phyloP scores from a whole-genome alignment of 1,284 basidiomycete genomes.

The Lignosus rhinocerotis region DNA sequence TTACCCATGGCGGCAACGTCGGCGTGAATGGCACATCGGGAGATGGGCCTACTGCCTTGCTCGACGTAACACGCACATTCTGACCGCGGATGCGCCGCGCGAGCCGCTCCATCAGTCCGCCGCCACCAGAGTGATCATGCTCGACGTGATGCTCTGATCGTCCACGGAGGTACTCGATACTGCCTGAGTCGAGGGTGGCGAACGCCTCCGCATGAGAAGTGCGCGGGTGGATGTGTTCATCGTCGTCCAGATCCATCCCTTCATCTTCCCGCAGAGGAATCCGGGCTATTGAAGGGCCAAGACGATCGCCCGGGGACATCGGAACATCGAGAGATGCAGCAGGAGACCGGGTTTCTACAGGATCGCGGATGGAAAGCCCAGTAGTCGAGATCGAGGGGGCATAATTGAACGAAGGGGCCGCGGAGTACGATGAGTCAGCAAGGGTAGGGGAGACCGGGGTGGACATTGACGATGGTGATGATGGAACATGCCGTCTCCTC shows the following conservation, averaged over 20 bases:
- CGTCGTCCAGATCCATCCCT: slow-evolving; percentile 39
- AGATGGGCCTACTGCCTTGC: slow-evolving; percentile 24
- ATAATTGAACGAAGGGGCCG: slow-evolving; percentile 14
- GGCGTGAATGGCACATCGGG: slow-evolving; percentile 32
- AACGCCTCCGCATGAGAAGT: slow-evolving; percentile 77
- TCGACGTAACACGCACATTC: slow-evolving; percentile 21
- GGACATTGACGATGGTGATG: slow-evolving; percentile 18
- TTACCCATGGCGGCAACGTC: slow-evolving; percentile 63
- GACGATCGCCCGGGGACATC: slow-evolving; percentile 9
- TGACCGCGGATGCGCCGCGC: slow-evolving; percentile 30
- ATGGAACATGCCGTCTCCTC: slow-evolving; percentile 22
- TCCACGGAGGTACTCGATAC: slow-evolving; percentile 50
- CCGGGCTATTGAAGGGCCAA: slow-evolving; percentile 7
- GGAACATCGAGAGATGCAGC: slow-evolving; percentile 13
- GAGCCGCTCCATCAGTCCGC: slow-evolving; percentile 21
- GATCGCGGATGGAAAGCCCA: slow-evolving; percentile 13
- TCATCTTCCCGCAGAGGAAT: slow-evolving; percentile 14
- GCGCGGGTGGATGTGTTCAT: slow-evolving; percentile 43
- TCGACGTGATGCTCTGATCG: slow-evolving; percentile 30
- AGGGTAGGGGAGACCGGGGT: slow-evolving; percentile 23
- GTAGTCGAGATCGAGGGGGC: slow-evolving; percentile 11
- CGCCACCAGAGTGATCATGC: slow-evolving; percentile 27
- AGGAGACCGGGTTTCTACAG: slow-evolving; percentile 19
- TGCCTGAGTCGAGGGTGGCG: slow-evolving; percentile 62
- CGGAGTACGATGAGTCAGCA: slow-evolving; percentile 12